phyloP scores from a whole-genome alignment of 495 filamentous ascomycete genomes.

The Xylaria grammica region DNA sequence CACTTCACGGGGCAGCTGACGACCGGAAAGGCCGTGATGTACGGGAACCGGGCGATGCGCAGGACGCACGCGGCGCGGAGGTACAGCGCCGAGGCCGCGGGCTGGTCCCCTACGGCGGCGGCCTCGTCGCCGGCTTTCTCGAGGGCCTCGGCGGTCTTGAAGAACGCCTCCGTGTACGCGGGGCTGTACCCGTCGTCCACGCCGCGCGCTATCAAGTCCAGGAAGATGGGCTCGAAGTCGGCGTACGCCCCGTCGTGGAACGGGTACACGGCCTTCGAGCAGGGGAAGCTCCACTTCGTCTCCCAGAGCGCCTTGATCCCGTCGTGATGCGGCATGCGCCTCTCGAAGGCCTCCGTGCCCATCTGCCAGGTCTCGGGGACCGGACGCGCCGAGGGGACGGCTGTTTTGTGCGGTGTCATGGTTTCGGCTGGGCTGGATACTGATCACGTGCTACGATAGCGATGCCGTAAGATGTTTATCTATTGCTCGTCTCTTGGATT shows the following conservation, averaged over 20 bases:
- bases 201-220: conserved; percentile 61
- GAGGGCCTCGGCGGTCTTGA: conserved; percentile 61
- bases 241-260: conserved; percentile 75
- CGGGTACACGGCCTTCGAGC: conserved; percentile 70
- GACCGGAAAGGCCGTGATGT: conserved; percentile 54
- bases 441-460: too few species aligned
- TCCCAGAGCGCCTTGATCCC: conserved; percentile 78
- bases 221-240: conserved; percentile 77
- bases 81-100: conserved; percentile 65
- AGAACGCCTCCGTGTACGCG: conserved; percentile 67
- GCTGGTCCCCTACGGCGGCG: conserved; percentile 47
- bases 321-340: conserved; percentile 67
- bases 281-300: conserved; percentile 78
- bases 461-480: too few species aligned
- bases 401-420: conserved; percentile 22
- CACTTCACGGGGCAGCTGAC: conserved; percentile 56
- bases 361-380: conserved; percentile 41
- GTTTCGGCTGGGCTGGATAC: too few species aligned
- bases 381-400: background rate
- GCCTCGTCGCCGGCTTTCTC: conserved; percentile 54
- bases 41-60: conserved; percentile 77
- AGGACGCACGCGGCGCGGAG: conserved; percentile 73
- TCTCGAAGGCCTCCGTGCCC: conserved; percentile 55
- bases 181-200: conserved; percentile 68
- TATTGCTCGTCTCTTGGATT: too few species aligned